Percentiles rank a stretch among this genome's conserved stretches.
Conservation (phyloP, 768 basidiomycete species). For the Terana coerulea region DNA sequence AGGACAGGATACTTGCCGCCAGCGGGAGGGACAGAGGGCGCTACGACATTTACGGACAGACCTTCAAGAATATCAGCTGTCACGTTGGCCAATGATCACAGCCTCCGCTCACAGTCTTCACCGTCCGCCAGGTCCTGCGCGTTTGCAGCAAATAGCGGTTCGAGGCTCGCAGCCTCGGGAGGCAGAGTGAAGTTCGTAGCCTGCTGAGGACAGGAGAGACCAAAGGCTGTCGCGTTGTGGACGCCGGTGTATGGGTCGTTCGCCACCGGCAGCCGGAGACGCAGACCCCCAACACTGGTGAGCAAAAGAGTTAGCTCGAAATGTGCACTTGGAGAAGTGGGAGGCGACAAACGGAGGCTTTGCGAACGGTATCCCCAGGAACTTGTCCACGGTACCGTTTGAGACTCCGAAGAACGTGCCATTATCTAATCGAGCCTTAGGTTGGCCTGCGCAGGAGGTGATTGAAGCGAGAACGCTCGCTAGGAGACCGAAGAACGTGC, state of each 20-base stretch:
- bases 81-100: background rate
- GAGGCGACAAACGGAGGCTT: conserved; percentile 8
- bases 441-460: no score
- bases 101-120: conserved; percentile 14
- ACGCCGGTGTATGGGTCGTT: conserved; percentile 30
- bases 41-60: background rate
- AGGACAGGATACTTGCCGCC: background rate
- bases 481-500: no score
- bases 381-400: conserved; percentile 1
- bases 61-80: background rate
- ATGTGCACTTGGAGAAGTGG: background rate
- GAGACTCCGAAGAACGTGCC: conserved; percentile 7
- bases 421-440: no score
- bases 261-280: conserved; percentile 20
- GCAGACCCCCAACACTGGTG: conserved; percentile 16
- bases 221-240: conserved; percentile 32
- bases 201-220: conserved; percentile 42
- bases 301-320: background rate
- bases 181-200: conserved; percentile 12
- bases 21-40: background rate
- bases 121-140: background rate
- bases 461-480: no score
- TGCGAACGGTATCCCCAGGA: conserved; percentile 11
- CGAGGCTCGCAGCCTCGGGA: background rate
- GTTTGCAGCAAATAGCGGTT: background rate